Base-by-base conservation (phyloP, 1,284 basidiomycete genomes). In the Tausonia pullulans region DNA sequence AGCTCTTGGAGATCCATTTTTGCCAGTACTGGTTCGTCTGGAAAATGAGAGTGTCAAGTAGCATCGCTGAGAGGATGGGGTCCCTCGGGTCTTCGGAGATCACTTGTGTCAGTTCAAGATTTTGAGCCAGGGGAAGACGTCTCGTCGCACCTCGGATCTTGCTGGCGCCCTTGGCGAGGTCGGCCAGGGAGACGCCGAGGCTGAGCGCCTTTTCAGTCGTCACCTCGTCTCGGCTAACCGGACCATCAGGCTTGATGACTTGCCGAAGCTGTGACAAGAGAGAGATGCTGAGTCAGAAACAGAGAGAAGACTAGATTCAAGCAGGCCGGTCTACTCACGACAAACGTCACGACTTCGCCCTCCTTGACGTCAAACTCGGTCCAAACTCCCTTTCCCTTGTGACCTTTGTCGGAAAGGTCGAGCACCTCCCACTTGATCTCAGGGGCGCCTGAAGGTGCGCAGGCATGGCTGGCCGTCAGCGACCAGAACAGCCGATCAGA, bases 11-110 rank as follows among this genome's bases (percentile, higher is more conserved):
- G 69, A 94, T 86, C 92, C 92, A 96, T 41, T 81, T 76, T 67
- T 84, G 83, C 92, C 92, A 96, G 74, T 88, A 95, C n/a, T 75
- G 76, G 68, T 84, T 84, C 4, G 92, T 94, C n/a, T 83, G 54
- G 39, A n/a, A 79, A 52, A 46, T 61, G 48, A 68, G 49, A 14
- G 39, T 11, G n/a, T 52, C 60, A 43, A 61, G 44, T 40, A 64
- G n/a, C 9, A 52, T 56, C 39, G 60, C 45, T 60, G n/a, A 52
- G 45, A 62, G 41, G 10, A 49, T 8, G 5, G 39, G 54, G 44
- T 64, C 59, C 27, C 27, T 27, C 27, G 27, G 27, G 27, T 27
- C 27, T 27, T 27, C 27, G 27, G 27, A 27, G 27, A 27, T 27
- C 27, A 27, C 27, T 27, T 27, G 27, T 27, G 27, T 27, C 27